phyloP scores from a whole-genome alignment of 2,329 filamentous ascomycete genomes.

The Fonsecaea pedrosoi region DNA sequence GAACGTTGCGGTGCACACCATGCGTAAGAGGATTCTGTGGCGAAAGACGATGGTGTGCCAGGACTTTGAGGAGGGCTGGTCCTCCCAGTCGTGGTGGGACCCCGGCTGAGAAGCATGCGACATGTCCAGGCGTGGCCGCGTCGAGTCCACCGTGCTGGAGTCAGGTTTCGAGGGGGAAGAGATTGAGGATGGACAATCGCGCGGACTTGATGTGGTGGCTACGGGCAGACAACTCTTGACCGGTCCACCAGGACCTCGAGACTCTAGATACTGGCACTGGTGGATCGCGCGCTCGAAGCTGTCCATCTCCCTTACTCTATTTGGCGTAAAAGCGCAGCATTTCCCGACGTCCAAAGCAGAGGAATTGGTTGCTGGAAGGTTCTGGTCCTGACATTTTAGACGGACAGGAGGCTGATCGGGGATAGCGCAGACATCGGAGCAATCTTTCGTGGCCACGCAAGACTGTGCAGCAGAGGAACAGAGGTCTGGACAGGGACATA shows the following conservation, averaged over 20 bases:
- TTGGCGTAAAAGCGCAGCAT: neutral
- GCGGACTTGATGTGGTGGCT: neutral
- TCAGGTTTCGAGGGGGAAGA: neutral
- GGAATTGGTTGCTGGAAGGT: neutral
- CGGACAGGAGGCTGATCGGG: neutral
- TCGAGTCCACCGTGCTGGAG: neutral
- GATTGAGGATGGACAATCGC: neutral
- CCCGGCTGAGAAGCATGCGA: neutral
- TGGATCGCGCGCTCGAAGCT: constrained; percentile 17
- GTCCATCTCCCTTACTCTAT: constrained; percentile 10
- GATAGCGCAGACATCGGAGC: neutral
- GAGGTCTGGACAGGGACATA: neutral
- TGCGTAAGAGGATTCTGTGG: constrained; percentile 27
- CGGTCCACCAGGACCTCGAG: neutral
- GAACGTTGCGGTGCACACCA: constrained; percentile 22
- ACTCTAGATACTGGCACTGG: neutral
- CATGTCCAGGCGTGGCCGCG: neutral
- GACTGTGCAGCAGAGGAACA: neutral
- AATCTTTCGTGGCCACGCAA: neutral
- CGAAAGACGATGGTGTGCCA: constrained; percentile 3
- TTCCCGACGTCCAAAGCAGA: neutral
- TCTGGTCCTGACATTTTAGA: neutral
- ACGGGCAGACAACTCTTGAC: neutral
- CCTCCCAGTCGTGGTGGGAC: neutral
- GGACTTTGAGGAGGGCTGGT: neutral